A percentile compares a stretch with the other conserved stretches of the same genome.
Conservation (phyloP, 768 basidiomycete genomes). For the Rhizopogon vesiculosus region DNA sequence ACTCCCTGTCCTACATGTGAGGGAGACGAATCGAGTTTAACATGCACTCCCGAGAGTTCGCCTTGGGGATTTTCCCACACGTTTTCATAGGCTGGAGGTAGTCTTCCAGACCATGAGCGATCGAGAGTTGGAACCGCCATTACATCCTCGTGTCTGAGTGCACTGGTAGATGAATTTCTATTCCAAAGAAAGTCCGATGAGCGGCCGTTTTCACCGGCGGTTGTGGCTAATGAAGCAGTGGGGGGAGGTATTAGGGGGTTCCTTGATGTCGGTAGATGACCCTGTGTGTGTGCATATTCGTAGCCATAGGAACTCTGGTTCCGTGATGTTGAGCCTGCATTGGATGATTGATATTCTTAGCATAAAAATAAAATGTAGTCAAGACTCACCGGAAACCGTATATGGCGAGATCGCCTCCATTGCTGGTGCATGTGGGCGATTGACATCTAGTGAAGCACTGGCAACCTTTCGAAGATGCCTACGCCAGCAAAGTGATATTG, state of each 20-base stretch:
- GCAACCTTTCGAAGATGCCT: neutral
- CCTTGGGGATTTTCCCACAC: neutral
- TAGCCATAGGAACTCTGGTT: neutral
- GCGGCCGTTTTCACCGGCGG: neutral
- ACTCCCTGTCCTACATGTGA: neutral
- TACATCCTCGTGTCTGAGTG: conserved; percentile 1
- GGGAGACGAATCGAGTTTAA: neutral
- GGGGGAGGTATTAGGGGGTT: neutral
- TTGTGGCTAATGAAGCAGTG: neutral
- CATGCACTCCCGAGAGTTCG: neutral
- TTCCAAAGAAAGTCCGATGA: neutral
- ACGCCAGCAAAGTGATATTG: neutral
- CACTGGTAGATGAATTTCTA: neutral
- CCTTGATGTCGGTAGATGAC: neutral
- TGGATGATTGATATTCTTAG: neutral
- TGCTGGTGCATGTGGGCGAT: no score
- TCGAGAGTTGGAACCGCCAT: neutral
- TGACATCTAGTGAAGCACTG: no score
- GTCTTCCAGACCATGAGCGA: conserved; percentile 3
- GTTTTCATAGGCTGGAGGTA: conserved; percentile 5
- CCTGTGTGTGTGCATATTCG: neutral
- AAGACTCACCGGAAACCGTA: neutral
- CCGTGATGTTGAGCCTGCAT: neutral
- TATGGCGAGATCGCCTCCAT: neutral
- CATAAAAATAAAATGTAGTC: neutral